A percentile compares a stretch with the other conserved stretches of the same genome.
Conservation (phyloP, 768 basidiomycete genomes). For the Tulasnella sp. region DNA sequence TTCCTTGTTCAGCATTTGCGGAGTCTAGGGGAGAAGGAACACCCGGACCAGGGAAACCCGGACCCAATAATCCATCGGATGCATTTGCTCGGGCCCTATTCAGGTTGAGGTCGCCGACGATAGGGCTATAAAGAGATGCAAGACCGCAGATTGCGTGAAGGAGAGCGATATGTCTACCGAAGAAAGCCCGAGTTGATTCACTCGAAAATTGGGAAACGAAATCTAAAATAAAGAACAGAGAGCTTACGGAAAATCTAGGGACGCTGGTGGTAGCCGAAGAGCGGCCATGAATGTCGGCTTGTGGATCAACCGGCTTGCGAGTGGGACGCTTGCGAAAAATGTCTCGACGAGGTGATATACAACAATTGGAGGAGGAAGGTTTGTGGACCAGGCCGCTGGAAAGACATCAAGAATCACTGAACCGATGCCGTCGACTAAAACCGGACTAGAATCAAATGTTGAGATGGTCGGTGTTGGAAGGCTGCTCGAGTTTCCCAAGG, state of each 20-base stretch:
- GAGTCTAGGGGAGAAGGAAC: no score
- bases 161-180: neutral
- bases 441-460: neutral
- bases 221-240: neutral
- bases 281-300: slow-evolving; percentile 16
- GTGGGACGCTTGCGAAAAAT: slow-evolving; percentile 15
- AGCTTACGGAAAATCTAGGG: slow-evolving; percentile 7
- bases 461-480: neutral
- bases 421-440: neutral
- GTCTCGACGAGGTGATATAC: slow-evolving; percentile 15
- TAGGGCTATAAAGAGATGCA: slow-evolving; percentile 19
- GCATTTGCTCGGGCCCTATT: slow-evolving; percentile 24
- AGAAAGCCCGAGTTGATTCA: no score
- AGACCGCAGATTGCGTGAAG: slow-evolving; percentile 21
- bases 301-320: slow-evolving; percentile 13
- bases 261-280: neutral
- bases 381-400: neutral
- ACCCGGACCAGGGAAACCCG: no score
- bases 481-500: no score
- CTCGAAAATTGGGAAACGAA: no score
- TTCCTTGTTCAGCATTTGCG: neutral
- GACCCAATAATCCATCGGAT: neutral
- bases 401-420: neutral
- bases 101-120: neutral
- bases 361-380: slow-evolving; percentile 7